Evolutionary conservation across 495 filamentous ascomycete genomes (phyloP).

Genomic region (Penicillium goetzii): DNA sequence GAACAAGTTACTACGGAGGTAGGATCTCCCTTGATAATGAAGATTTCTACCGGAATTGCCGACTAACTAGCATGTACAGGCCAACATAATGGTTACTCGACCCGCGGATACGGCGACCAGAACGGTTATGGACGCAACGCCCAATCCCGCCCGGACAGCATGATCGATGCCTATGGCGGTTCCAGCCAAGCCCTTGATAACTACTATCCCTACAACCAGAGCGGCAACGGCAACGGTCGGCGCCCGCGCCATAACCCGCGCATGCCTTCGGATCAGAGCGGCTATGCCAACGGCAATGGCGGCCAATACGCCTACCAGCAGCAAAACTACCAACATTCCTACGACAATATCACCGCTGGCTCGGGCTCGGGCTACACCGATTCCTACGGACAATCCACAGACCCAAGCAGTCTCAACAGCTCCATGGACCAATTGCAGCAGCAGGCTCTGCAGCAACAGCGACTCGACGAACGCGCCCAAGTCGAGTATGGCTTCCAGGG

Average conservation of each 20-base stretch:
- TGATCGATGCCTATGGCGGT: conserved; percentile 52
- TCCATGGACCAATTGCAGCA: conserved; percentile 75
- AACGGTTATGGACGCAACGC: conserved; percentile 49
- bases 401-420: conserved; percentile 90
- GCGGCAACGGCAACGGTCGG: conserved; percentile 24
- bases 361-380: conserved; percentile 70
- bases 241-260: conserved; percentile 53
- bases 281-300: conserved; percentile 37
- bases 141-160: conserved; percentile 61
- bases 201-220: conserved; percentile 41
- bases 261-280: conserved; percentile 50
- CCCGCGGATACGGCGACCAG: conserved; percentile 52
- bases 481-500: conserved; percentile 62
- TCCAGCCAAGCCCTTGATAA: conserved; percentile 40
- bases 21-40: not conserved
- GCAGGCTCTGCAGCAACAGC: conserved; percentile 45
- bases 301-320: conserved; percentile 61
- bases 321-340: conserved; percentile 72
- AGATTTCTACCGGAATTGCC: not conserved
- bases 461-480: conserved; percentile 50
- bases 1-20: conserved; percentile 70
- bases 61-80: conserved; percentile 25
- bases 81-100: conserved; percentile 38
- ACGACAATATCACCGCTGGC: conserved; percentile 78
- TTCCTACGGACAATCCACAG: conserved; percentile 76